Percentiles rank a stretch among this genome's conserved stretches.
phyloP scores from a whole-genome alignment of 495 filamentous ascomycete species.

The Hyaloscypha hepaticicola region DNA sequence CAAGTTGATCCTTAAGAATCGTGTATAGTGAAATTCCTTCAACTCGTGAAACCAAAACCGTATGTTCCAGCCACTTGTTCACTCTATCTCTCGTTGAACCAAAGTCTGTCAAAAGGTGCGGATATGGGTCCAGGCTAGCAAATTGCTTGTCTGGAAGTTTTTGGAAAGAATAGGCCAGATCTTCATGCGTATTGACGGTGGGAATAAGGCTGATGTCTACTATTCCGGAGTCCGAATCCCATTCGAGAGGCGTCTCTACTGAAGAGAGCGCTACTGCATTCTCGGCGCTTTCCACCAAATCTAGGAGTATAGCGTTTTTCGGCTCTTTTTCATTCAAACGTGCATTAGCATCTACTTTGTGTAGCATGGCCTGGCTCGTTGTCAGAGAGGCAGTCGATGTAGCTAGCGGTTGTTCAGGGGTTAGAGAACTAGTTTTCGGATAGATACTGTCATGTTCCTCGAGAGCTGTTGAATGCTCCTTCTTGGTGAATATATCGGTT shows the following conservation, averaged over 20 bases:
- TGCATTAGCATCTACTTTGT: not conserved
- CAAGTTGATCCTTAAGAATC: slow-evolving; percentile 9
- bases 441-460: not conserved
- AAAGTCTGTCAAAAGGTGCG: slow-evolving; percentile 17
- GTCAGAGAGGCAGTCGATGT: not conserved
- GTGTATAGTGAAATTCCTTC: slow-evolving; percentile 14
- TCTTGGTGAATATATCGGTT: not conserved
- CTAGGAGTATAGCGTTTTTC: not conserved
- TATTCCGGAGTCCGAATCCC: slow-evolving; percentile 17
- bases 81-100: slow-evolving; percentile 22
- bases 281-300: not conserved
- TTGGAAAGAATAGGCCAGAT: not conserved
- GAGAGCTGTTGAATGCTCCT: not conserved
- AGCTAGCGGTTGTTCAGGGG: not conserved
- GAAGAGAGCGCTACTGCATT: not conserved
- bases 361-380: not conserved
- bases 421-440: not conserved
- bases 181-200: not conserved
- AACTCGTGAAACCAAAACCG: slow-evolving; percentile 8
- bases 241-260: not conserved
- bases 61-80: slow-evolving; percentile 23
- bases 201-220: slow-evolving; percentile 10
- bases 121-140: slow-evolving; percentile 10
- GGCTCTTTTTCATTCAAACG: not conserved
- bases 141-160: not conserved